phyloP scores from a whole-genome alignment of 345 rosid species.

The Brassica carinata region DNA sequence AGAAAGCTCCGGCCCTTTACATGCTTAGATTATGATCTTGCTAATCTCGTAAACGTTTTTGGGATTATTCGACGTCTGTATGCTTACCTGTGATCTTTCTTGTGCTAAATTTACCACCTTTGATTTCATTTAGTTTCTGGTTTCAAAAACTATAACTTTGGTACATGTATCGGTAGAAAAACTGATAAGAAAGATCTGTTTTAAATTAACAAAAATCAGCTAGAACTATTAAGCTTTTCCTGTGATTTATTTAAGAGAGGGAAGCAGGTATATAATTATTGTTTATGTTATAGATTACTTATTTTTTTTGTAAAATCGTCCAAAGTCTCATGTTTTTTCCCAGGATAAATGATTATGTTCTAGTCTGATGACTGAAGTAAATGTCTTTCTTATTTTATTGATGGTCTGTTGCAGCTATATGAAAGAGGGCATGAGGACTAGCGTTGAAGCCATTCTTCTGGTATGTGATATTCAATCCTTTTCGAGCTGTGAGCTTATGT shows the following conservation, averaged over 20 bases:
- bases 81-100: conserved; percentile 1
- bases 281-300: too few species aligned
- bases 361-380: conserved; percentile 16
- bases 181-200: background rate
- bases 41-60: background rate
- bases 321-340: conserved; percentile 6
- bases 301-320: background rate
- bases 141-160: background rate
- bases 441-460: conserved; percentile 95
- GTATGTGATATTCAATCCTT: conserved; percentile 44
- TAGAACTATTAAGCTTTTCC: background rate
- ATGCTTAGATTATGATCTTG: conserved; percentile 20
- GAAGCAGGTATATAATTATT: too few species aligned
- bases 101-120: background rate
- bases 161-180: background rate
- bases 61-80: background rate
- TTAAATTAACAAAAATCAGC: background rate
- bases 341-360: background rate
- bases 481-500: conserved; percentile 1
- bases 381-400: background rate
- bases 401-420: conserved; percentile 60
- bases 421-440: conserved; percentile 98
- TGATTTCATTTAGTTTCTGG: background rate
- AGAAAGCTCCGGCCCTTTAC: conserved; percentile 28
- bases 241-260: too few species aligned